Base-by-base conservation (phyloP, 1,284 basidiomycete genomes). In the Ustilago vetiveriae region DNA sequence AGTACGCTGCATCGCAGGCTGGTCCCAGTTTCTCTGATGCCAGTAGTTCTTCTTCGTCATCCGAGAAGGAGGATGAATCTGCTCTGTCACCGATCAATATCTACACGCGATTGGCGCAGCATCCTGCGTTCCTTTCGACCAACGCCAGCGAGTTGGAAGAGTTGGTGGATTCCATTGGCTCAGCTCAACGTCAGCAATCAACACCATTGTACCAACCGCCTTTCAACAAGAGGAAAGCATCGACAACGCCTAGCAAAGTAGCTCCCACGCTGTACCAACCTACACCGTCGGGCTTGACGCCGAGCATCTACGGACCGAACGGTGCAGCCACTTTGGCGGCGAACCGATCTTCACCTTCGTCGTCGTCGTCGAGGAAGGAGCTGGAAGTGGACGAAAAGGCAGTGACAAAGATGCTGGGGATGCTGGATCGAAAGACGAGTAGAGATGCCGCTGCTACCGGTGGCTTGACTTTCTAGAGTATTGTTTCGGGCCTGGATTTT, bases 101-200 rank as follows among this genome's bases (percentile, higher is more conserved):
- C n/a, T 77, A 77, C 51, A 68, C 70, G 17, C 71, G 75, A 6
- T 50, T 76, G 11, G 58, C 75, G 6, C 53, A 72, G 66, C 75
- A 77, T 44, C 75, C 75, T 3, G 74, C 70, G n/a, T 76, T 77
- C 42, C 55, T 77, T 27, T 62, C 52, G 16, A 77, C 75, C 43
- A 67, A 69, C 53, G 72, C 62, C 6, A 49, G 36, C 29, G 75
- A 77, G 62, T 59, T 77, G 33, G 75, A 77, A 40, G 75, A 75
- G 56, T 55, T 77, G 14, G 66, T 77, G 21, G 73, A 76, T 46
- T 64, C 74, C 26, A 69, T 77, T 53, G 37, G 54, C 29, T 65
- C 60, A 11, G 35, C 33, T 9, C 43, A 60, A 38, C 56, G 42
- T 24, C 57, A 60, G 51, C 50, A 56, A 19, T 36, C 41, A 11